These are phyloP conservation scores for Cercospora sp. DNA, from an alignment of 2,329 filamentous ascomycete species.

Conservation along the genomic window DNA sequence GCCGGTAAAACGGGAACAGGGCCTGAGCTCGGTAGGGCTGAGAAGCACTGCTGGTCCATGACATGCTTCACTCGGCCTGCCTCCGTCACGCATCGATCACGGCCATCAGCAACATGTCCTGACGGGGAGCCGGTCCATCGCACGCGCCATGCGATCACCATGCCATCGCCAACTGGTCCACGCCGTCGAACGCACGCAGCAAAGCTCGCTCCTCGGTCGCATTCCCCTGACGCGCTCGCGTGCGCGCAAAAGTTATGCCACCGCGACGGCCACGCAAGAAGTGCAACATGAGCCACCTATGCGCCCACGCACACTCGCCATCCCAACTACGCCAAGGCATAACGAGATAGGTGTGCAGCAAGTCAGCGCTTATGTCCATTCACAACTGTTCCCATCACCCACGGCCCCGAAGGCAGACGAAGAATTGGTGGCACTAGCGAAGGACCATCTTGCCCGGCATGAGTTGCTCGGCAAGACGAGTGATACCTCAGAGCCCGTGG, in stretches of 20 bases:
- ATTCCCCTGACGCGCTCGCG: conserved; percentile 32
- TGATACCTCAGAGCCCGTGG: conserved; percentile 70
- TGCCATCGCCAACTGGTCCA: conserved; percentile 35
- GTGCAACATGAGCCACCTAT: conserved; percentile 4
- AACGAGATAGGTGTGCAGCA: conserved; percentile 96
- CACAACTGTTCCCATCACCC: conserved; percentile 70
- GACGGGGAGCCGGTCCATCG: not conserved
- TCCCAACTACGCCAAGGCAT: conserved; percentile 63
- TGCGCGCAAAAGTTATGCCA: conserved; percentile 32
- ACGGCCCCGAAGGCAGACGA: conserved; percentile 66
- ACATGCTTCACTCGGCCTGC: conserved; percentile 12
- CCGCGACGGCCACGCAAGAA: conserved; percentile 14
- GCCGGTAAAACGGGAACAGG: not conserved
- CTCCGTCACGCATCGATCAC: conserved; percentile 6
- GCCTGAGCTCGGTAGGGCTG: conserved; percentile 2
- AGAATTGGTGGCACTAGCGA: conserved; percentile 75
- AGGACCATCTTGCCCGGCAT: conserved; percentile 79
- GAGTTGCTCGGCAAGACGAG: conserved; percentile 88
- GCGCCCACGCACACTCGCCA: conserved; percentile 26
- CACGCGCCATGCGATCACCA: conserved; percentile 36
- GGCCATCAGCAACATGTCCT: conserved; percentile 4
- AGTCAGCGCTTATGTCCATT: conserved; percentile 77
- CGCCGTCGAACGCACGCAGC: conserved; percentile 39
- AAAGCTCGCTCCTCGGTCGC: conserved; percentile 39
- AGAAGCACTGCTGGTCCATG: conserved; percentile 1